Evolutionary conservation across 257 asterid species (phyloP).

Genomic region (Eustoma russellianum): DNA sequence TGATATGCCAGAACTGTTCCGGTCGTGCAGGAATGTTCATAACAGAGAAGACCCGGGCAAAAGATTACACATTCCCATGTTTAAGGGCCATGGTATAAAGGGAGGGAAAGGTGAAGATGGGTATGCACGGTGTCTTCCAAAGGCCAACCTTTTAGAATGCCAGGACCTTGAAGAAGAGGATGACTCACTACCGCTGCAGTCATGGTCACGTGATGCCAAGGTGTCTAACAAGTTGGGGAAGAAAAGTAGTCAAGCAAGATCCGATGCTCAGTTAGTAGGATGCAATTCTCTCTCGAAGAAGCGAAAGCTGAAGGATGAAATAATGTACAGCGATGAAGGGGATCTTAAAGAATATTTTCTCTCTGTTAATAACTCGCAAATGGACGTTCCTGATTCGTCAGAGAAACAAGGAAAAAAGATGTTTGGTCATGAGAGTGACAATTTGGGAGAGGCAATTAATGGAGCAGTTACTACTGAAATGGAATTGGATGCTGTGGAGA

Average conservation of each 20-base stretch:
- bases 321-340: slow-evolving; percentile 34
- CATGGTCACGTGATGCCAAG: slow-evolving; percentile 39
- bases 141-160: slow-evolving; percentile 36
- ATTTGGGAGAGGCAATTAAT: slow-evolving; percentile 41
- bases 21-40: slow-evolving; percentile 42
- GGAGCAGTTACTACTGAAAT: slow-evolving; percentile 33
- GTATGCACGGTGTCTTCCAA: slow-evolving; percentile 39
- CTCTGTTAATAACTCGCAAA: slow-evolving; percentile 39
- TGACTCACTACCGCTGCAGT: slow-evolving; percentile 41
- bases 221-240: slow-evolving; percentile 52
- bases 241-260: slow-evolving; percentile 54
- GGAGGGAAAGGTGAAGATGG: slow-evolving; percentile 43
- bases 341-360: slow-evolving; percentile 33
- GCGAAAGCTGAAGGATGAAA: slow-evolving; percentile 62
- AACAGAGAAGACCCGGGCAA: slow-evolving; percentile 40
- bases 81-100: slow-evolving; percentile 20
- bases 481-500: slow-evolving; percentile 52
- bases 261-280: slow-evolving; percentile 49
- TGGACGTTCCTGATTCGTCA: slow-evolving; percentile 35
- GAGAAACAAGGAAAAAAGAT: slow-evolving; percentile 62
- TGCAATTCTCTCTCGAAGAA: too few species aligned
- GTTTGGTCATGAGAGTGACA: slow-evolving; percentile 38
- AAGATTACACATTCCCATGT: slow-evolving; percentile 35
- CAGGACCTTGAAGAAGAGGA: slow-evolving; percentile 44
- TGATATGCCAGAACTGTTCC: slow-evolving; percentile 41